Evolutionary conservation across 495 filamentous ascomycete genomes (phyloP), one percentile per base, ranked within the genome.

Genomic region (Aspergillus wentii): DNA sequence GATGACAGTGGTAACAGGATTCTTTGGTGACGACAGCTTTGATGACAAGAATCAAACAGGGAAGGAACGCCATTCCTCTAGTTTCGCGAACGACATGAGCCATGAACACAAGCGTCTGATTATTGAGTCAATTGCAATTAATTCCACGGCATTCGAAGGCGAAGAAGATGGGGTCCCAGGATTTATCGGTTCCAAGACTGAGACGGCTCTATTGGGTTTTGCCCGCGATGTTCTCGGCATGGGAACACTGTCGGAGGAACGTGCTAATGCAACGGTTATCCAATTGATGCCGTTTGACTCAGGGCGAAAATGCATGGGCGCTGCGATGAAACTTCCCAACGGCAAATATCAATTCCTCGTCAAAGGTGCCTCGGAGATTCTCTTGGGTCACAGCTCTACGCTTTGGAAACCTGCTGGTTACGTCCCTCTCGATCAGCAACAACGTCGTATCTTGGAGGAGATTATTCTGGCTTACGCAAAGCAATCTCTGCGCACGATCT

Each of bases 261-360:
- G 84, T 10, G 68, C 80, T 5, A 82, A 81, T 43, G 71, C 69
- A 23, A 68, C 77, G 21, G 62, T 76, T 23, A 60, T 80, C n/a
- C 83, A 88, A 48, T 56, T 86, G 30, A 72, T 86, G 30, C 84
- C 84, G 8, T 87, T 88, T 50, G 84, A 88, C 53, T 87, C 84
- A 15, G 70, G 71, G 4, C 72, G 82, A 21, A 88, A 87, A 56
- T 87, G 81, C 52, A 88, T 88, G 84, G 83, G 81, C 7, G 59
- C 74, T 17, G 82, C 85, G 22, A 56, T 80, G 1, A 71, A 72
- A 44, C 60, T 82, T 5, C 46, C 57, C 4, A 71, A 76, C 35
- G 77, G 75, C 31, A 63, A 53, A 38, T 79, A 72, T 42, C 67
- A 84, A 20, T 69, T 87, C 22, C 79, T 75, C 42, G 72, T 88